Conservation (phyloP, 106 monocot species). For the Triglochin maritima region DNA sequence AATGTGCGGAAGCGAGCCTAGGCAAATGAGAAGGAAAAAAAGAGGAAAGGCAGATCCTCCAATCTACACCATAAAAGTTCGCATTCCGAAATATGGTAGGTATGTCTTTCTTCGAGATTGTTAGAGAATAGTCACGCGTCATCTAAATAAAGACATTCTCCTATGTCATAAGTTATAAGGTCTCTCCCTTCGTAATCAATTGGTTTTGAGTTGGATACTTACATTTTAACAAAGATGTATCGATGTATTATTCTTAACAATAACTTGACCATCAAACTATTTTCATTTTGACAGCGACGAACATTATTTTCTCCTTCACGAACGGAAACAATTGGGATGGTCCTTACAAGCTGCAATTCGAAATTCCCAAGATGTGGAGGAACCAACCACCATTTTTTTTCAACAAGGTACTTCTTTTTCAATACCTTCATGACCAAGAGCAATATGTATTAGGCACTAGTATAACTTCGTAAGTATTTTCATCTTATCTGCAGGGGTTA, state of each 20-base stretch:
- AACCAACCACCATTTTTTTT: slow-evolving; percentile 69
- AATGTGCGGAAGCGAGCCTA: slow-evolving; percentile 86
- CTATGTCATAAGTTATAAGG: too few relatives aligned
- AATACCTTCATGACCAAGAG: not conserved
- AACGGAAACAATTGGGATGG: slow-evolving; percentile 91
- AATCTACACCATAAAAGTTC: slow-evolving; percentile 60
- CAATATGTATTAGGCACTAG: not conserved
- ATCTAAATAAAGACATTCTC: too few relatives aligned
- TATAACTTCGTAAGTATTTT: not conserved
- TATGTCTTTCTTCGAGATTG: not conserved
- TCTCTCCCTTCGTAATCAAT: too few relatives aligned
- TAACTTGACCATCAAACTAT: not conserved
- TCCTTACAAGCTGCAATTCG: slow-evolving; percentile 60
- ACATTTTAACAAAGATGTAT: too few relatives aligned
- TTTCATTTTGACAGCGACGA: slow-evolving; percentile 43
- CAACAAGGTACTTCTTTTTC: slow-evolving; percentile 41
- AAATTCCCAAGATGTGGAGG: slow-evolving; percentile 46
- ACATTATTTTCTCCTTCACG: slow-evolving; percentile 81
- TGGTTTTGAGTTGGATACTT: too few relatives aligned
- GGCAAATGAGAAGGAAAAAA: slow-evolving; percentile 58
- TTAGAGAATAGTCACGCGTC: too few relatives aligned
- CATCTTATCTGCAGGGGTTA: slow-evolving; percentile 38
- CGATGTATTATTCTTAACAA: not conserved
- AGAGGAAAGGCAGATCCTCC: slow-evolving; percentile 85
- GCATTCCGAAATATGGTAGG: slow-evolving; percentile 66